Base-by-base conservation (phyloP, 257 asterid species). In the Prunella vulgaris region DNA sequence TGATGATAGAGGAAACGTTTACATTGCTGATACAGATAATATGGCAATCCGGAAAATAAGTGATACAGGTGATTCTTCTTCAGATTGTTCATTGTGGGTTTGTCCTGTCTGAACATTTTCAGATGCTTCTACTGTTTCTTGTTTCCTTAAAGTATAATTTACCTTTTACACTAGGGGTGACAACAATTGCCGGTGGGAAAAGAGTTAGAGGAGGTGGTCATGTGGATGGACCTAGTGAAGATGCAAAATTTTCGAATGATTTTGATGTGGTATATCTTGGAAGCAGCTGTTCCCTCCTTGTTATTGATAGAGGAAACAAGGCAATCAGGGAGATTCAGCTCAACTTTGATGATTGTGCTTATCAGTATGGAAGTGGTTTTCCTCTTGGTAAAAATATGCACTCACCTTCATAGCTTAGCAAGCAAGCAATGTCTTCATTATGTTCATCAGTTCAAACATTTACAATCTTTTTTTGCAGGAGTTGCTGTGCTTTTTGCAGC, bases 131-230 rank as follows among this genome's bases (percentile, higher is more conserved):
- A 14, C 66, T 33, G 49, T 25, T 42, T 30, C 20, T 64, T 12
- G 49, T 25, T 42, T n/a, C 21, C 20, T 64, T 12, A 14, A 42
- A 60, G 20, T 49, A 20, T 66, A 33, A 17, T 69, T n/a, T 3
- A 48, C 40, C 15, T 60, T 60, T 46, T 6, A 20, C 21, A 48
- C 18, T 75, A 94, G 99, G 97, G 22, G 84, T 89, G 46, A 94
- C 99, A 21, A 94, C 99, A 59, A 89, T 94, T 54, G 99, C 99
- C 7, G 99, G 99, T 67, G 99, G 98, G 7, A 94, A 91, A 76
- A 88, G 86, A 72, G 84, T 76, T 51, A 97, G 93, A 30, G 96
- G 94, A 64, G 89, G 93, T 32, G 93, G 96, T 28, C 97, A 91
- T 65, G 84, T 94, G 60, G 99, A 94, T 66, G 99, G 99, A 48